Conservation (phyloP, 2,329 filamentous ascomycete genomes). For the Paraphoma sp. region DNA sequence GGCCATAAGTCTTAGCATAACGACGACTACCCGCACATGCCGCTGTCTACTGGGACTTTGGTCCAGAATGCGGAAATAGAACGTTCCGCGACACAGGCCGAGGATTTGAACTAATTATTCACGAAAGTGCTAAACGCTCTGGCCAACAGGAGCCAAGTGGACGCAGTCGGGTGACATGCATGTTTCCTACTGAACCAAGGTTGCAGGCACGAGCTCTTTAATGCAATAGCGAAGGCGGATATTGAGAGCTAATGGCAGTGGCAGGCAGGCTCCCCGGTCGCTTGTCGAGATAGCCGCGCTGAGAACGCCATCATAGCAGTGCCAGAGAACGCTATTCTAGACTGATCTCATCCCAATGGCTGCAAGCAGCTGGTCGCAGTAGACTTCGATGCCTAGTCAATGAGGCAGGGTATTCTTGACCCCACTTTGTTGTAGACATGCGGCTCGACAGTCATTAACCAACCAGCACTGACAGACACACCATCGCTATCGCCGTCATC, state of each 20-base stretch:
- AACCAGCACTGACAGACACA: slow-evolving; percentile 3
- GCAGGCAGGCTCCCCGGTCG: neutral
- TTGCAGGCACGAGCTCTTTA: neutral
- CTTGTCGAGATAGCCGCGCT: slow-evolving; percentile 15
- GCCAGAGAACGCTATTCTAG: slow-evolving; percentile 13
- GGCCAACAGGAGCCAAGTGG: no score
- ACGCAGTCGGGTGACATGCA: no score
- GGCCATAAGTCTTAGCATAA: slow-evolving; percentile 9
- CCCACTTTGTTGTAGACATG: slow-evolving; percentile 13
- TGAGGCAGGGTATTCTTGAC: neutral
- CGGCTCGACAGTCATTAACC: slow-evolving; percentile 2
- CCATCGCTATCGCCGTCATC: slow-evolving; percentile 4
- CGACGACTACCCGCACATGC: slow-evolving; percentile 4
- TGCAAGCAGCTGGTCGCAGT: slow-evolving; percentile 13
- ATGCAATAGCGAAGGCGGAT: neutral
- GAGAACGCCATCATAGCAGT: slow-evolving; percentile 7
- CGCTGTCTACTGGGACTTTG: neutral
- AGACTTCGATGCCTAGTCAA: slow-evolving; percentile 8
- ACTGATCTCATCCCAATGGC: slow-evolving; percentile 10
- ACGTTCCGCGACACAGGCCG: no score
- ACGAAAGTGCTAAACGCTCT: no score
- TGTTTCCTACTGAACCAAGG: neutral
- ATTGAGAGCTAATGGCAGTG: neutral
- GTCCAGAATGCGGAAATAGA: neutral
- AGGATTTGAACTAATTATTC: no score